A percentile compares a stretch with the other conserved stretches of the same genome.
phyloP scores from a whole-genome alignment of 108 stramenopile genomes.

The Bacterosira constricta region DNA sequence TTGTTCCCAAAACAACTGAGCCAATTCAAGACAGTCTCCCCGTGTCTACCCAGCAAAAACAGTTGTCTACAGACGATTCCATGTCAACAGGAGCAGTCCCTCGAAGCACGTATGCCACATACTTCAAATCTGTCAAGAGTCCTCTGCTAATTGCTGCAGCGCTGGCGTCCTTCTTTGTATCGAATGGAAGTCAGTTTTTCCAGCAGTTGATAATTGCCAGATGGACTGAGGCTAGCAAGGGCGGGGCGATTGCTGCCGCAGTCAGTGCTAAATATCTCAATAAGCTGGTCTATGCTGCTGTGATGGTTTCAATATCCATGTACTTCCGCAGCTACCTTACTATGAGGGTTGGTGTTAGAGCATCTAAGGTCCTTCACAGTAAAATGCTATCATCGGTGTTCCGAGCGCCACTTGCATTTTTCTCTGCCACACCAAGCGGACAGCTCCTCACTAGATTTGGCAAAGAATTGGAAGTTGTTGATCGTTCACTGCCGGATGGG shows the following conservation, averaged over 20 bases:
- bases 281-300: conserved; percentile 68
- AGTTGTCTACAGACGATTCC: conserved; percentile 67
- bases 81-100: conserved; percentile 84
- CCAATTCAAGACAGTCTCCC: conserved; percentile 4
- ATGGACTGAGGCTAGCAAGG: conserved; percentile 74
- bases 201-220: conserved; percentile 82
- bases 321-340: conserved; percentile 73
- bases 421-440: conserved; percentile 92
- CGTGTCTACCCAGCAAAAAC: conserved; percentile 3
- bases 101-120: conserved; percentile 67
- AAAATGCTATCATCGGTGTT: conserved; percentile 84
- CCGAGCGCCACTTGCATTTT: conserved; percentile 89
- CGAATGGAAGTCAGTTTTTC: conserved; percentile 79
- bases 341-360: conserved; percentile 70
- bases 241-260: conserved; percentile 51
- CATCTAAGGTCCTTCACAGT: conserved; percentile 65
- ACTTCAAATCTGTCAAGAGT: conserved; percentile 72
- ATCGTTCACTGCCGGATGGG: conserved; percentile 74
- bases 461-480: conserved; percentile 82
- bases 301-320: conserved; percentile 67
- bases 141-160: conserved; percentile 67
- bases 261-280: conserved; percentile 58
- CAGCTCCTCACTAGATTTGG: conserved; percentile 91
- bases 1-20: conserved; percentile 24
- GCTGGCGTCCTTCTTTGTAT: conserved; percentile 60